These are phyloP conservation scores for Cutaneotrichosporon arboriforme DNA, from an alignment of 1,284 basidiomycete species.

Conservation along the genomic window DNA sequence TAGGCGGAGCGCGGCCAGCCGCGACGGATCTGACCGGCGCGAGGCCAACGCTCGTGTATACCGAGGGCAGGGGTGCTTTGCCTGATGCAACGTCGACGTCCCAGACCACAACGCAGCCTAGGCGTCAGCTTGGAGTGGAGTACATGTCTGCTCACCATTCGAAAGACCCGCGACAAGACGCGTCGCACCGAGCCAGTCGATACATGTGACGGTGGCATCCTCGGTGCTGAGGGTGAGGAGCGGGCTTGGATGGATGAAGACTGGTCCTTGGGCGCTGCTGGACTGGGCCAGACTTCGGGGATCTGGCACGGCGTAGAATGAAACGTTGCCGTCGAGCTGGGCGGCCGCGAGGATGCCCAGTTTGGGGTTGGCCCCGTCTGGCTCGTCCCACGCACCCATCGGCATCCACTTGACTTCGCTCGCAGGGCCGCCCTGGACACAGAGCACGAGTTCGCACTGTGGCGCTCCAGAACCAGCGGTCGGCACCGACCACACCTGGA, in stretches of 20 bases:
- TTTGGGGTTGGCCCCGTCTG: constrained; percentile 54
- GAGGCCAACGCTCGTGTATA: constrained; percentile 23
- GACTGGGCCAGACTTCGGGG: constrained; percentile 50
- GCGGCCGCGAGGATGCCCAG: constrained; percentile 74
- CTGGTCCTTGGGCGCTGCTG: constrained; percentile 14
- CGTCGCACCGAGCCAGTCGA: constrained; percentile 83
- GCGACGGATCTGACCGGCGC: constrained; percentile 28
- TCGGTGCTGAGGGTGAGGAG: constrained; percentile 64
- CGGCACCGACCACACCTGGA: constrained; percentile 49
- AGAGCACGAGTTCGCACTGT: constrained; percentile 52
- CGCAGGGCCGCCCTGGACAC: constrained; percentile 66
- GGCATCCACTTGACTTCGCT: constrained; percentile 84
- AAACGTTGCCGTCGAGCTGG: constrained; percentile 75
- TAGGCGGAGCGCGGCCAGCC: constrained; percentile 25
- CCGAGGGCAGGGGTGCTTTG: constrained; percentile 20
- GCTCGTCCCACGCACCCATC: constrained; percentile 64
- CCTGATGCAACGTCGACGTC: constrained; percentile 51
- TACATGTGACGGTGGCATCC: constrained; percentile 63
- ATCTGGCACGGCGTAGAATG: constrained; percentile 68
- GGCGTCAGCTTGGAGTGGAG: neutral
- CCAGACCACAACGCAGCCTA: constrained; percentile 71
- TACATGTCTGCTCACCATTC: constrained; percentile 56
- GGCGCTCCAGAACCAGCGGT: neutral
- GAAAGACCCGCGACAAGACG: constrained; percentile 71
- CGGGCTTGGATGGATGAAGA: constrained; percentile 52